Percentiles rank a stretch among this genome's conserved stretches.
These are phyloP conservation scores for Lipomyces starkeyi DNA, from an alignment of 805 yeast genomes.

Conservation along the genomic window DNA sequence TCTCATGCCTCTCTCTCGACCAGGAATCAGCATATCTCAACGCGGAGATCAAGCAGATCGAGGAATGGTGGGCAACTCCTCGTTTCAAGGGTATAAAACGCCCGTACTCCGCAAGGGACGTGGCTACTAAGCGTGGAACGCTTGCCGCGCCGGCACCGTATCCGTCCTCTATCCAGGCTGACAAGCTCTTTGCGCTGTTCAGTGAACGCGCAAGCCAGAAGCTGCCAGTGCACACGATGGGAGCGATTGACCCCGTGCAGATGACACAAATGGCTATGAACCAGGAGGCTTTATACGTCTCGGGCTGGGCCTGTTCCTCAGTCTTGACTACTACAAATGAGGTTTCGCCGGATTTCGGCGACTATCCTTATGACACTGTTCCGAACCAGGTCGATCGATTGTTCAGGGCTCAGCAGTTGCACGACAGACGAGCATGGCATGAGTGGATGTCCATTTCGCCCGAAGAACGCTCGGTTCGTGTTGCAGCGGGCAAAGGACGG, in stretches of 20 bases:
- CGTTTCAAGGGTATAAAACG: slow-evolving; percentile 57
- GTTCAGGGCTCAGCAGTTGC: slow-evolving; percentile 63
- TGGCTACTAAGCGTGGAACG: slow-evolving; percentile 61
- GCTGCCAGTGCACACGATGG: slow-evolving; percentile 62
- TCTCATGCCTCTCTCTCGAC: slow-evolving; percentile 48
- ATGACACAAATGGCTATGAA: slow-evolving; percentile 61
- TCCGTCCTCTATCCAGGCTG: slow-evolving; percentile 61
- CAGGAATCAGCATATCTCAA: slow-evolving; percentile 46
- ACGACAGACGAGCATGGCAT: slow-evolving; percentile 58
- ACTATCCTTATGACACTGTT: slow-evolving; percentile 71
- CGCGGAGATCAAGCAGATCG: slow-evolving; percentile 49
- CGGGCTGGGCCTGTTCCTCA: slow-evolving; percentile 68
- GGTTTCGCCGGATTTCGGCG: slow-evolving; percentile 70
- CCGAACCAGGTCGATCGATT: slow-evolving; percentile 69
- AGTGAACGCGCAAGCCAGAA: slow-evolving; percentile 50
- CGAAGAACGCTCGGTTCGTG: slow-evolving; percentile 41
- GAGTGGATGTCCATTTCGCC: slow-evolving; percentile 47
- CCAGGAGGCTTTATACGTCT: slow-evolving; percentile 60
- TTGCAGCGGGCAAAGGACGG: slow-evolving; percentile 40
- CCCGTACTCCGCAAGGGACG: slow-evolving; percentile 59
- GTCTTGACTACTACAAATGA: slow-evolving; percentile 65
- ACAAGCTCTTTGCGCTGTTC: slow-evolving; percentile 56
- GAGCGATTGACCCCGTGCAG: slow-evolving; percentile 67
- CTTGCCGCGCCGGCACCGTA: slow-evolving; percentile 45
- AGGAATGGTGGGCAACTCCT: slow-evolving; percentile 58